Evolutionary conservation across 78 protist species (phyloP), one percentile per base, ranked within the genome.

Genomic region (Parvularia atlantis): DNA sequence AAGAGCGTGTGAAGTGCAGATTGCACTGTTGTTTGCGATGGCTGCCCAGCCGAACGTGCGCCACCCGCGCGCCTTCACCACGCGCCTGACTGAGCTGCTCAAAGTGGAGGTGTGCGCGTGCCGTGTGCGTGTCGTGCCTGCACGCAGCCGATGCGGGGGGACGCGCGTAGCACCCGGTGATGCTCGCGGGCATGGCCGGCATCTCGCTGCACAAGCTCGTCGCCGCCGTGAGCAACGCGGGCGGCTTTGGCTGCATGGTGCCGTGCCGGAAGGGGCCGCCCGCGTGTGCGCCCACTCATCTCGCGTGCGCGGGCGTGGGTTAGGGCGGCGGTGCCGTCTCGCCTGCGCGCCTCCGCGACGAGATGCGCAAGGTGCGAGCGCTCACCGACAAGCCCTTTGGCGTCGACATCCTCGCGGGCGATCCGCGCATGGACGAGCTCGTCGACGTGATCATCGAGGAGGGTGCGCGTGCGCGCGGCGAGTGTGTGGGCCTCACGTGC

Each of bases 191-290:
- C 22, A 66, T 66, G 71, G 33, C 14, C 40, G 11, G 19, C 6
- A 60, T 66, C 19, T 6, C 71, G 17, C 13, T 11, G 20, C 26
- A 66, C 54, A 14, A 30, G 19, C 22, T 69, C 48, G 62, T 33
- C 30, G 75, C 75, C 13, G 75, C 75, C 4, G 75, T 69, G 54
- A 35, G 53, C 19, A 54, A 69, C 36, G 75, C 75, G 3, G 75
- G 75, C 11, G 75, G 75, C 11, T 52, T 69, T 10, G 75, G 75
- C 6, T 50, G n/a, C 48, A 48, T 69, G 30, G 75, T 11, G 13
- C 61, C 48, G 13, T 7, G 11, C 26, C 28, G 19, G 43, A 20
- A 30, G 64, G n/a, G 13, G 13, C 75, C 75, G 33, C 44, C 9
- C 24, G 31, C 9, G n/a, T n/a, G n/a, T n/a, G n/a, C n/a, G n/a